Evolutionary conservation across 768 basidiomycete species (phyloP), one percentile per base, ranked within the genome.

Genomic region (Kondoa subrosea): DNA sequence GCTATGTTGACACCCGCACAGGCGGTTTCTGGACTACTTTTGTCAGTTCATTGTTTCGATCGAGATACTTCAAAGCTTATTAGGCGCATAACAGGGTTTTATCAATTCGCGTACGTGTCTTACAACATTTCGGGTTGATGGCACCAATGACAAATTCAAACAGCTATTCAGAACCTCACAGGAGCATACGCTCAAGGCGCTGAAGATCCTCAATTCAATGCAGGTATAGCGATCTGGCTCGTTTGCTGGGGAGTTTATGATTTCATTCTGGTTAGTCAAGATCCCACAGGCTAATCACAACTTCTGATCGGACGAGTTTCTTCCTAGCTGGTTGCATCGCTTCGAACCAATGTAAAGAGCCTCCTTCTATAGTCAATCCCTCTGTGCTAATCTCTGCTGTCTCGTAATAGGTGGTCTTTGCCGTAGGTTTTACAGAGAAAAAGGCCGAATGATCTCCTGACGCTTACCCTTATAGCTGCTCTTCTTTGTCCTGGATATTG

Each of bases 401-500:
- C 14, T 62, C 31, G 21, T 30, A 26, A 17, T 30, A 17, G 27
- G n/a, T 64, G 63, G 29, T 27, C 21, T 66, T 56, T 50, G 64
- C 27, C 4, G 15, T 60, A 30, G 29, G n/a, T 12, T 30, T n/a
- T 66, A n/a, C 27, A 25, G 26, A 34, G 59, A 57, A 67, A 64
- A 71, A 30, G 64, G 74, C 59, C 71, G 71, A 26, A 67, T 71
- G 0, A 57, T 75, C 1, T 65, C 72, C 26, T 74, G 73, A 25
- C 73, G 72, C 65, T 67, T 69, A 58, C 67, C 69, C 63, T 73
- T 72, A 29, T 61, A 71, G 21, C 25, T 70, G 1, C 70, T 73
- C 40, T 74, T 73, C 67, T 65, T 64, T 62, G 56, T 65, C 26
- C 74, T 74, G 15, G 73, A 73, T 17, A 58, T 74, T 59, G 57